Conservation (phyloP, 768 basidiomycete species). For the Candolleomyces aberdarensis region DNA sequence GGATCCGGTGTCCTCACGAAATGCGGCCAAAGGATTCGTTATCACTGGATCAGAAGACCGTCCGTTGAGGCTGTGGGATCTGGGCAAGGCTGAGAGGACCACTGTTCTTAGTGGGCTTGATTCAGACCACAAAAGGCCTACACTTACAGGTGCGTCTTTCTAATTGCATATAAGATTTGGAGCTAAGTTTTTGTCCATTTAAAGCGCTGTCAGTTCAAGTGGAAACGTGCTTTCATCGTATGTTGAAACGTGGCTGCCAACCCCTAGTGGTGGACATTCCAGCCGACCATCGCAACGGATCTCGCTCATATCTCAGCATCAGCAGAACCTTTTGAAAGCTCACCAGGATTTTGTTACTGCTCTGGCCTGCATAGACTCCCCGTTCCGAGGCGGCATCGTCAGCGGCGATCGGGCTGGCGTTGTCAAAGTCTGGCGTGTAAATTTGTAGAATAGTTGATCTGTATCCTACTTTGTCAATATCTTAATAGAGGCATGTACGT, state of each 20-base stretch:
- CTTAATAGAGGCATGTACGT: no score
- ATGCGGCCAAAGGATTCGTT: no score
- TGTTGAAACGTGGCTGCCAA: constrained; percentile 62
- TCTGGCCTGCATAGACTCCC: constrained; percentile 83
- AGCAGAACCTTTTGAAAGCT: constrained; percentile 75
- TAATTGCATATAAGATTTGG: no score
- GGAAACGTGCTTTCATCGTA: no score
- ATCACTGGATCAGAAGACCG: constrained; percentile 90
- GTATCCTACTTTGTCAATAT: no score
- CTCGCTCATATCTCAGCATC: no score
- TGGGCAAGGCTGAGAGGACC: no score
- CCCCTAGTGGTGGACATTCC: constrained; percentile 43
- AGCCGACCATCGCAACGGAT: constrained; percentile 75
- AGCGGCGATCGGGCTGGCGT: constrained; percentile 88
- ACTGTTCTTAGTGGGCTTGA: no score
- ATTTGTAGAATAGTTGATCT: constrained; percentile 22
- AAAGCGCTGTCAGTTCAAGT: no score
- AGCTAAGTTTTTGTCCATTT: no score
- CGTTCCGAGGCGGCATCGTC: constrained; percentile 90
- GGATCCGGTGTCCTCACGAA: no score
- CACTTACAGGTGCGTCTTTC: no score
- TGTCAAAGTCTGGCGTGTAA: constrained; percentile 87
- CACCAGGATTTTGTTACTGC: constrained; percentile 92
- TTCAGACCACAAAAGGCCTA: constrained; percentile 71
- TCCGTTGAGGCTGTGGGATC: constrained; percentile 85